Percentiles rank a stretch among this genome's conserved stretches.
Conservation (phyloP, 192 early-diverging fungal genomes). For the Coemansia sp. region DNA sequence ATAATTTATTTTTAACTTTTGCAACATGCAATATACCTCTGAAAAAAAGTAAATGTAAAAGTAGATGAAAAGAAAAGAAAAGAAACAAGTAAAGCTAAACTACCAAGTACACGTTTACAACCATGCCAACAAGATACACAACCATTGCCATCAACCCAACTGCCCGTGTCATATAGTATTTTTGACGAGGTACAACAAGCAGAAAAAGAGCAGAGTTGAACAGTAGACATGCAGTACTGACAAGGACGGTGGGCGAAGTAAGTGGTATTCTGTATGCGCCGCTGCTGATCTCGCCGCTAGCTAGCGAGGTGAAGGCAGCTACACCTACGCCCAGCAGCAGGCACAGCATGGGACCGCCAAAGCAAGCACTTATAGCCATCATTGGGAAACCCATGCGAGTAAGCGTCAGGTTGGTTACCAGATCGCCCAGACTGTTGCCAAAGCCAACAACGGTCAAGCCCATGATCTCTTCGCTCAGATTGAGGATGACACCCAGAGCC, state of each 20-base stretch:
- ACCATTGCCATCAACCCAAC: slow-evolving; percentile 61
- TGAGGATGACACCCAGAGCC: slow-evolving; percentile 74
- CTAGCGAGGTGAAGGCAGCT: slow-evolving; percentile 63
- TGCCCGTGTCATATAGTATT: slow-evolving; percentile 62
- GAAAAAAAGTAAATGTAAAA: too few species aligned
- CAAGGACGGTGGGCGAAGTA: slow-evolving; percentile 64
- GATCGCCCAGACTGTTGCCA: slow-evolving; percentile 82
- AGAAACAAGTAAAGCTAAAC: slow-evolving; percentile 11
- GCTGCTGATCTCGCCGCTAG: slow-evolving; percentile 35
- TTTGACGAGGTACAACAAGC: slow-evolving; percentile 61
- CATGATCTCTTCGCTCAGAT: slow-evolving; percentile 78
- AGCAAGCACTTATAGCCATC: slow-evolving; percentile 95
- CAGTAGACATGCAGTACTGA: slow-evolving; percentile 69
- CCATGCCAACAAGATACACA: slow-evolving; percentile 63
- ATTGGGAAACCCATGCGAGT: slow-evolving; percentile 87
- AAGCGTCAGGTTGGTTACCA: slow-evolving; percentile 91
- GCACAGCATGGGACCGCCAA: slow-evolving; percentile 90
- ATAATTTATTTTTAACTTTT: neutral
- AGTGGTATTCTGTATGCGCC: slow-evolving; percentile 60
- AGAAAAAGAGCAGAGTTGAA: slow-evolving; percentile 61
- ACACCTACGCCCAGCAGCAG: slow-evolving; percentile 84
- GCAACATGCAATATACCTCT: too few species aligned
- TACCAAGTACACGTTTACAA: slow-evolving; percentile 64
- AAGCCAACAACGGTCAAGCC: slow-evolving; percentile 85
- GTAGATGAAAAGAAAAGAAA: slow-evolving; percentile 3